Conservation (phyloP, 2,329 filamentous ascomycete species). For the Amylocarpus encephaloides region DNA sequence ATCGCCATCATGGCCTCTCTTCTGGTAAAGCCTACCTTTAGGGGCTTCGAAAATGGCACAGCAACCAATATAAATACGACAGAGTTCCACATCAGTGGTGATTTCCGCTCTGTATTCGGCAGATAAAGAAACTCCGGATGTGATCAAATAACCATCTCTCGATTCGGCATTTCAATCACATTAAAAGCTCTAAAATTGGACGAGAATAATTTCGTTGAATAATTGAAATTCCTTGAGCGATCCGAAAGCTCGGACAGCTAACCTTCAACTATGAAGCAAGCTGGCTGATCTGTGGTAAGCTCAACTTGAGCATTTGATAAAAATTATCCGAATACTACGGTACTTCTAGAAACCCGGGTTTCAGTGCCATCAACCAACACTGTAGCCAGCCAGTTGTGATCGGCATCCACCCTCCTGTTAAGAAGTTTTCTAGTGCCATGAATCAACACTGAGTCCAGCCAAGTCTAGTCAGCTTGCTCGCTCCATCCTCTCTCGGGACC, state of each 20-base stretch:
- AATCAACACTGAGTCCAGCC: constrained; percentile 9
- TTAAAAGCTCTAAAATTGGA: not conserved
- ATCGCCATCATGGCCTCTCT: too few relatives aligned
- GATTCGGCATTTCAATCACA: not conserved
- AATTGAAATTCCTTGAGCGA: not conserved
- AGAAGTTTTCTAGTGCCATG: constrained; percentile 4
- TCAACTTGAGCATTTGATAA: not conserved
- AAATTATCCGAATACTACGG: constrained; percentile 1
- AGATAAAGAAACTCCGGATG: too few relatives aligned
- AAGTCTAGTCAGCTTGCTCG: constrained; percentile 33
- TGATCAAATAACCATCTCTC: not conserved
- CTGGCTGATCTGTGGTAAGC: not conserved
- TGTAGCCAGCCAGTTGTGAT: constrained; percentile 8
- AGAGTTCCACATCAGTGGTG: too few relatives aligned
- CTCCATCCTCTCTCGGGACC: constrained; percentile 63
- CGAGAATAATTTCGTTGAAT: not conserved
- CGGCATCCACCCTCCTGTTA: constrained; percentile 44
- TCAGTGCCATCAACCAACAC: constrained; percentile 7
- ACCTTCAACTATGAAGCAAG: constrained; percentile 1
- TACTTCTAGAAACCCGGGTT: constrained; percentile 1
- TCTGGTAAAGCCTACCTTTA: too few relatives aligned
- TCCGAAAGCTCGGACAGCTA: not conserved
- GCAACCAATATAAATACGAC: too few relatives aligned
- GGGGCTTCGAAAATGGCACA: too few relatives aligned
- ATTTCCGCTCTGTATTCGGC: too few relatives aligned